A percentile compares a stretch with the other conserved stretches of the same genome.
Evolutionary conservation across 2,329 filamentous ascomycete genomes (phyloP).

Genomic region (Incumbomyces delicatus): DNA sequence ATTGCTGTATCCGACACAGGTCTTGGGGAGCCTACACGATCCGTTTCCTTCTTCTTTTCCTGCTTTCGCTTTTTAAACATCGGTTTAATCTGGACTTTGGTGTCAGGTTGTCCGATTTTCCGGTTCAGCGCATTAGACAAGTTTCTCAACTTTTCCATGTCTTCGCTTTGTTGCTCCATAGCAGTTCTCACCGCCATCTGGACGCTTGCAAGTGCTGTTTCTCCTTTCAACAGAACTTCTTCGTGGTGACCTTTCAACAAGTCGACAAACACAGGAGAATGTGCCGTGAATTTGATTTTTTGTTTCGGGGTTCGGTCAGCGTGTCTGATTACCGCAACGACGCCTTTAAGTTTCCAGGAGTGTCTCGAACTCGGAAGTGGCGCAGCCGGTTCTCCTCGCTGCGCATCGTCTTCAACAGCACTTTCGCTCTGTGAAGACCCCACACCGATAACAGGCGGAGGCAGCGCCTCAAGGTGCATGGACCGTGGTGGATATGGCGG

Average conservation of each 20-base stretch:
- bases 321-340: constrained; percentile 92
- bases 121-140: constrained; percentile 80
- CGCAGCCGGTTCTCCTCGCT: constrained; percentile 26
- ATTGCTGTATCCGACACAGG: not conserved
- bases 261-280: constrained; percentile 91
- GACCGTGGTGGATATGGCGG: not conserved
- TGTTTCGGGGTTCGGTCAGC: constrained; percentile 97
- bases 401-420: constrained; percentile 19
- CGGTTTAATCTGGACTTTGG: constrained; percentile 97
- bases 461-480: not conserved
- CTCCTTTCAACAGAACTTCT: constrained; percentile 87
- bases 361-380: constrained; percentile 67
- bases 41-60: constrained; percentile 37
- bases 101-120: constrained; percentile 89
- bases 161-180: constrained; percentile 68
- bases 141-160: constrained; percentile 72
- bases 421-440: constrained; percentile 7
- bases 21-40: not conserved
- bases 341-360: constrained; percentile 95
- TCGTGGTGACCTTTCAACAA: constrained; percentile 91
- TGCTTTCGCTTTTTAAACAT: constrained; percentile 90
- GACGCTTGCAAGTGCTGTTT: constrained; percentile 79
- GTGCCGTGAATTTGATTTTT: constrained; percentile 99
- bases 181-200: constrained; percentile 78
- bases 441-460: constrained; percentile 8